Base-by-base conservation (phyloP, 139 green algal genomes). In the Chlorella sp. region DNA sequence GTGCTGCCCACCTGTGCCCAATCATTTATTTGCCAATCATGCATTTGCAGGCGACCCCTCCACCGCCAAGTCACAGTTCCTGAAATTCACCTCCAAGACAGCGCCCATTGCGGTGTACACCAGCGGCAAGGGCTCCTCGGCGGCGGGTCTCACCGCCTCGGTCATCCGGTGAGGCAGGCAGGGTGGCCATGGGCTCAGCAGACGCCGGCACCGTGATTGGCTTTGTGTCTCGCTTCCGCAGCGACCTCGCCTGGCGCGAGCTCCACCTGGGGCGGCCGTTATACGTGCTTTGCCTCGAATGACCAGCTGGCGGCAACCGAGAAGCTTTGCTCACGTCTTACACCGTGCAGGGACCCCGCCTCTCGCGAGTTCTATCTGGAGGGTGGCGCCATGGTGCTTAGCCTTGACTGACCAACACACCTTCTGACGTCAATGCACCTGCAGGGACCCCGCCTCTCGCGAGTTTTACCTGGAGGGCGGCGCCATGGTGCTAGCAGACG, bases 31-130 rank as follows among this genome's bases (percentile, higher is more conserved):
- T 54, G 7, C 46, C 46, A 17, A 7, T 7, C 46, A 54, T 17
- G 7, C 46, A 11, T 7, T 54, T 54, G 69, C 81, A 85, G 81
- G 83, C 30, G 97, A 99, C 90, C 97, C 97, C 75, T 98, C 95
- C 48, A 98, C 96, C 13, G 97, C 96, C 87, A 99, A 99, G 93
- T 98, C 93, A 3, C 97, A 99, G 91, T 99, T 99, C 90, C 94
- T 99, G 14, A 99, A 99, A 91, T 98, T 96, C 88, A 94, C 93
- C 34, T 94, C 90, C 82, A 94, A 94, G 74, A 94, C 94, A 72
- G 95, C 95, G 3, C 95, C 95, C 80, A 97, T 98, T 67, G 95
- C 95, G 3, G 97, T 99, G 14, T 99, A 99, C 93, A 99, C 97
- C 34, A 96, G 91, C 73, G 97, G 97, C 85, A 99, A 99, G 91